phyloP scores from a whole-genome alignment of 306 rosid species.

The Corylus heterophylla region DNA sequence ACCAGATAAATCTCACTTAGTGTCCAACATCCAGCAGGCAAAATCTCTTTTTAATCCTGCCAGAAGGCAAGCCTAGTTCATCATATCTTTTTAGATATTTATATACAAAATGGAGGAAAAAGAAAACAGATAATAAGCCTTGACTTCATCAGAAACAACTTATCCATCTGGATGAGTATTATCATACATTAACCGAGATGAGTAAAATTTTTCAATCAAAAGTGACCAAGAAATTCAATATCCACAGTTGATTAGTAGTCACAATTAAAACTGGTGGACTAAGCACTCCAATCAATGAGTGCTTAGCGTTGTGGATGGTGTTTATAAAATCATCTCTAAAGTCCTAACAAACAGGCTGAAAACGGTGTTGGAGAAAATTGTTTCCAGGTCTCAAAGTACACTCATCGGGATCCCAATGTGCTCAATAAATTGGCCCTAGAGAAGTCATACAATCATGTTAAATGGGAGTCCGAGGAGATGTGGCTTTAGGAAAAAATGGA shows the following conservation, averaged over 20 bases:
- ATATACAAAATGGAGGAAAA: background rate
- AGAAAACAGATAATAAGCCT: background rate
- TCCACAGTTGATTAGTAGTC: background rate
- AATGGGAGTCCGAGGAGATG: too few relatives aligned
- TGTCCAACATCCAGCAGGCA: background rate
- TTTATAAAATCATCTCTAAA: too few relatives aligned
- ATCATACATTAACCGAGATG: background rate
- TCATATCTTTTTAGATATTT: background rate
- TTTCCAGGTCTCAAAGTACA: too few relatives aligned
- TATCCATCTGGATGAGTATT: background rate
- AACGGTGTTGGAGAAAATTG: too few relatives aligned
- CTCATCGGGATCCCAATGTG: too few relatives aligned
- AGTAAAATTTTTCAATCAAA: background rate
- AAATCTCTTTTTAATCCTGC: background rate
- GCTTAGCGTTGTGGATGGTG: too few relatives aligned
- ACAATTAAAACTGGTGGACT: background rate
- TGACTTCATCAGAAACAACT: background rate
- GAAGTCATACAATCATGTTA: too few relatives aligned
- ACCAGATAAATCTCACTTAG: background rate
- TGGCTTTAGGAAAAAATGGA: too few relatives aligned
- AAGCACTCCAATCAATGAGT: background rate
- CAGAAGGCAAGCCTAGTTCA: constrained; percentile 1
- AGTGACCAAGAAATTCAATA: background rate
- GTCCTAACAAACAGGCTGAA: too few relatives aligned
- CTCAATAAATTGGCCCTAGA: too few relatives aligned